Evolutionary conservation across 148 eudicot genomes (phyloP), one percentile per base, ranked within the genome.

Genomic region (Pharnaceum exiguum): DNA sequence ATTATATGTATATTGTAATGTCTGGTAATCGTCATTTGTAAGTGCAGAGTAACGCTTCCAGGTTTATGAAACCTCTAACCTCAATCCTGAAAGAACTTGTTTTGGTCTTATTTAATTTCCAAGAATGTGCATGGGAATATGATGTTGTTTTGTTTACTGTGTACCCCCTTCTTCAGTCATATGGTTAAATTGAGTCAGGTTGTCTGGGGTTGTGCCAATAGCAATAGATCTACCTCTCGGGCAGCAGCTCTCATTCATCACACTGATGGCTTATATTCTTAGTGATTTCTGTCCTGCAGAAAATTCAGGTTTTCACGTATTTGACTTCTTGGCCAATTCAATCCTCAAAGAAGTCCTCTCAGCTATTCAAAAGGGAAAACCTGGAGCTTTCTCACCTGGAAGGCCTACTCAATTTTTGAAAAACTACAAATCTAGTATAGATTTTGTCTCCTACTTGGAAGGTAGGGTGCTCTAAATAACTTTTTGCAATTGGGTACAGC

Each of bases 371-470:
- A 83, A 83, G 79, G 96, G 87, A 47, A 93, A 89, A 71, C 95
- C 99, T 38, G 95, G 91, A 61, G 96, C 89, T 55, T 86, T 93
- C 63, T 93, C 99, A 65, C 90, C 96, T 56, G 99, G 99, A 78
- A 84, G 95, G 59, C 99, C 99, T 60, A 72, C 89, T 25, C 89
- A 81, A 67, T 93, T 93, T 60, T 74, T 93, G 54, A 89, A 71
- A 75, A 93, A 93, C 70, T 93, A 86, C 68, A 93, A 83, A 76
- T 71, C 99, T 54, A 85, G 89, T 73, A 70, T 93, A 30, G 83
- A 84, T 65, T 93, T 93, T 64, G 62, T 93, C 75, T 80, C 89
- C 60, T 71, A 83, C 68, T 60, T 93, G 64, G 99, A 93, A 89
- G 99, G 98, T 93, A 71, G 43, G 47, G 25, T 51, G 46, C 27